Conservation (phyloP, 1,284 basidiomycete species). For the Apiotrichum domesticum region DNA sequence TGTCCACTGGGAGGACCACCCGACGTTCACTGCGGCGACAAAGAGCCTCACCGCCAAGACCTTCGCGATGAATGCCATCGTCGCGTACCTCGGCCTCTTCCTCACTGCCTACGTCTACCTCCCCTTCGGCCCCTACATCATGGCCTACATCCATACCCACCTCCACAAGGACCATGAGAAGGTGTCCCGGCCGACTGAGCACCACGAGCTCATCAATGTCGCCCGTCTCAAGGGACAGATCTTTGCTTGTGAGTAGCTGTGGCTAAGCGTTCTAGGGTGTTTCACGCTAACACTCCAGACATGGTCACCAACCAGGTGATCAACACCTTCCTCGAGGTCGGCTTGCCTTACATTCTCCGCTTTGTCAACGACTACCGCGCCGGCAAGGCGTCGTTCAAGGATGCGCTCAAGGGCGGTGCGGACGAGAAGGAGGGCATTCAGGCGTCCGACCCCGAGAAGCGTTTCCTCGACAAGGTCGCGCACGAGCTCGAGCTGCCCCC, state of each 20-base stretch:
- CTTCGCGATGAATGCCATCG: conserved; percentile 62
- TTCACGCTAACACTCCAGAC: conserved; percentile 45
- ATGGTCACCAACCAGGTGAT: conserved; percentile 87
- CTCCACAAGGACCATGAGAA: conserved; percentile 24
- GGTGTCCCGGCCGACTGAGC: background rate
- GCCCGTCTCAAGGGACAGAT: conserved; percentile 79
- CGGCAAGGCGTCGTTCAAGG: conserved; percentile 43
- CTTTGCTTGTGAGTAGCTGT: conserved; percentile 58
- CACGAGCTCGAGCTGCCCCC: conserved; percentile 72
- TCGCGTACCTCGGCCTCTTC: conserved; percentile 78
- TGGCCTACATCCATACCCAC: conserved; percentile 54
- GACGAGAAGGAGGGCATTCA: conserved; percentile 14
- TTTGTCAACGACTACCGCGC: conserved; percentile 55
- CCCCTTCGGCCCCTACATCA: conserved; percentile 78
- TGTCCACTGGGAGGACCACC: conserved; percentile 87
- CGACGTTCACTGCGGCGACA: conserved; percentile 67
- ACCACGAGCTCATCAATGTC: conserved; percentile 46
- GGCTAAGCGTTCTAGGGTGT: background rate
- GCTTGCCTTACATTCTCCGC: conserved; percentile 72
- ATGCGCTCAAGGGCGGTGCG: conserved; percentile 8
- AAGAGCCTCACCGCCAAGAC: conserved; percentile 84
- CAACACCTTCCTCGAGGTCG: conserved; percentile 75
- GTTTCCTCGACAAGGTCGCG: conserved; percentile 62
- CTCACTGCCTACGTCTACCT: conserved; percentile 87
- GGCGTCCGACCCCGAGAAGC: conserved; percentile 33